Evolutionary conservation across 1,284 basidiomycete species (phyloP).

Genomic region (Moesziomyces antarcticus): DNA sequence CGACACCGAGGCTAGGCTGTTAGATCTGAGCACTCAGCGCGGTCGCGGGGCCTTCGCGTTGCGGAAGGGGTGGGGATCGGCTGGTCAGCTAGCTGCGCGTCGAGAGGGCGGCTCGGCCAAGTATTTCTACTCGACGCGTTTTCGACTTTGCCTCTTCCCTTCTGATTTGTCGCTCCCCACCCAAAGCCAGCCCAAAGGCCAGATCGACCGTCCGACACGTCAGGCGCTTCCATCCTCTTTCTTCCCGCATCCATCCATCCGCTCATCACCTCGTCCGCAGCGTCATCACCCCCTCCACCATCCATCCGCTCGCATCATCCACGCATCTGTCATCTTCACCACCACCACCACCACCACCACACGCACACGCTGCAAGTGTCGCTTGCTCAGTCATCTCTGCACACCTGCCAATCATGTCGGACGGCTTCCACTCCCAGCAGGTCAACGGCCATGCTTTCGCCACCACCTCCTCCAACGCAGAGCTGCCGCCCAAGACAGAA

Average conservation of each 20-base stretch:
- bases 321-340: background rate
- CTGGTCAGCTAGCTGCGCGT: background rate
- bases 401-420: constrained; percentile 20
- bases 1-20: too few species aligned
- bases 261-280: constrained; percentile 5
- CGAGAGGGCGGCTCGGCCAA: constrained; percentile 2
- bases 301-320: background rate
- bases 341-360: background rate
- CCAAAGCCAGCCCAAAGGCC: too few species aligned
- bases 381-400: background rate
- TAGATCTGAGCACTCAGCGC: background rate
- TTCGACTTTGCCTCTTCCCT: constrained; percentile 22
- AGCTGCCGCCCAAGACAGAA: background rate
- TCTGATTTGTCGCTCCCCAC: constrained; percentile 24
- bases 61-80: background rate
- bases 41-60: background rate
- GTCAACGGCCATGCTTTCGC: constrained; percentile 22
- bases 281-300: too few species aligned
- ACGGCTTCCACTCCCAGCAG: constrained; percentile 8
- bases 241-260: constrained; percentile 9
- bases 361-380: background rate
- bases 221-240: background rate
- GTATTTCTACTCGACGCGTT: constrained; percentile 47
- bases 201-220: too few species aligned
- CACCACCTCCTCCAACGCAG: background rate